These are phyloP conservation scores for Sporodiniella umbellata DNA, from an alignment of 371 early-diverging fungal species.

Conservation along the genomic window DNA sequence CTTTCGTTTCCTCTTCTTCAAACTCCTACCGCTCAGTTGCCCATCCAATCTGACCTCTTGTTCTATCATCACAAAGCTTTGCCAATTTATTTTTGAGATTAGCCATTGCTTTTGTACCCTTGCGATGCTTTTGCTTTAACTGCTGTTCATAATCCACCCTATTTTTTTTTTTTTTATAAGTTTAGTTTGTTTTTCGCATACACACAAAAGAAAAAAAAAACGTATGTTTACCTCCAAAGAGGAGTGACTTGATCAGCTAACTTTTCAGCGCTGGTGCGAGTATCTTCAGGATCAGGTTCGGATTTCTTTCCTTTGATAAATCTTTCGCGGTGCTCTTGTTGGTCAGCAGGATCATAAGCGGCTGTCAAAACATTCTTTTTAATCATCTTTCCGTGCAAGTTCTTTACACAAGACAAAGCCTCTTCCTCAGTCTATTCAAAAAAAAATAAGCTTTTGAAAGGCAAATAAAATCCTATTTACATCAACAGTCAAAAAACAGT, in stretches of 20 bases:
- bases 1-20: not conserved
- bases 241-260: constrained; percentile 76
- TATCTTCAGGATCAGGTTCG: not conserved
- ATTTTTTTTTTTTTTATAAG: constrained; percentile 4
- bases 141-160: constrained; percentile 37
- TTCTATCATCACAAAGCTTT: constrained; percentile 9
- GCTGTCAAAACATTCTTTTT: constrained; percentile 34
- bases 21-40: not conserved
- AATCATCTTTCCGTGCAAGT: constrained; percentile 32
- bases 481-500: constrained; percentile 4
- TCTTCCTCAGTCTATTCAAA: constrained; percentile 39
- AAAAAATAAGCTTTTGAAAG: not conserved
- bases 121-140: constrained; percentile 20
- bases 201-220: too few relatives aligned
- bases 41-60: constrained; percentile 32
- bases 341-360: constrained; percentile 22
- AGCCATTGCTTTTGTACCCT: constrained; percentile 18
- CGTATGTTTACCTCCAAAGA: constrained; percentile 22
- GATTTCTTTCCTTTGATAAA: too few relatives aligned
- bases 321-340: constrained; percentile 21
- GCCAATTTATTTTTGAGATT: constrained; percentile 34
- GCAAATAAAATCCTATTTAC: not conserved
- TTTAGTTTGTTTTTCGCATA: not conserved
- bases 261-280: constrained; percentile 34
- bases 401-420: constrained; percentile 30